These are phyloP conservation scores for Microdochium trichocladiopsis DNA, from an alignment of 2,329 filamentous ascomycete genomes.

Conservation along the genomic window DNA sequence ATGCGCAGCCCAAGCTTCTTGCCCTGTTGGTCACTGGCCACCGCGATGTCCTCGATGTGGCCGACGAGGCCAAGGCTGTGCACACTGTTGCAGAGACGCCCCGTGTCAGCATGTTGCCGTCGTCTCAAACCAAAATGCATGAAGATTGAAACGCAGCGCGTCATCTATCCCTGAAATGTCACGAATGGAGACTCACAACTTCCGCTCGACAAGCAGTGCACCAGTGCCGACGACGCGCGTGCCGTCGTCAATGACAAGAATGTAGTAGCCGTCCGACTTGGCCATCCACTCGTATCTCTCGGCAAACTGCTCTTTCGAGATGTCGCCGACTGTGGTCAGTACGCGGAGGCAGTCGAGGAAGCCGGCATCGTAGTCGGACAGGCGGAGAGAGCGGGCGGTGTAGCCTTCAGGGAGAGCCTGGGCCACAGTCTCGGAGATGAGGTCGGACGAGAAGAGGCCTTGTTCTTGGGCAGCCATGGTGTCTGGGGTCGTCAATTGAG, in stretches of 20 bases:
- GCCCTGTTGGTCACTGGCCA: constrained; percentile 90
- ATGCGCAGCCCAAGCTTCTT: constrained; percentile 92
- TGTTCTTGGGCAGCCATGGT: constrained; percentile 28
- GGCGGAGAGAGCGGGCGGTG: constrained; percentile 70
- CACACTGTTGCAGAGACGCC: constrained; percentile 43
- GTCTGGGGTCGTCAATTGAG: background rate
- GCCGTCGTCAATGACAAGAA: constrained; percentile 78
- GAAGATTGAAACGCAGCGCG: too few relatives aligned
- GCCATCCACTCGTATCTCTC: constrained; percentile 79
- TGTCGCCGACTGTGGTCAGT: constrained; percentile 86
- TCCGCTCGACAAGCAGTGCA: constrained; percentile 84
- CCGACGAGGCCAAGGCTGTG: constrained; percentile 78
- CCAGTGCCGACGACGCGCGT: constrained; percentile 80
- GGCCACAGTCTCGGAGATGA: constrained; percentile 72
- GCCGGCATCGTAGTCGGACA: constrained; percentile 69
- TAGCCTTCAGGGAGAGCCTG: constrained; percentile 73
- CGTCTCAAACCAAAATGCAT: too few relatives aligned
- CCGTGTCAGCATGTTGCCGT: background rate
- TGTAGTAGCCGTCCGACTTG: constrained; percentile 70
- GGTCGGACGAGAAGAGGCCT: constrained; percentile 68
- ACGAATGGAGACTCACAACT: constrained; percentile 80
- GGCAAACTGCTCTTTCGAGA: constrained; percentile 66
- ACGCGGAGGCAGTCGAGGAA: constrained; percentile 90
- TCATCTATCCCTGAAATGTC: too few relatives aligned
- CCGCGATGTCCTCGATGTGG: constrained; percentile 96